Conservation (phyloP, 306 rosid species). For the Carpinus fangiana region DNA sequence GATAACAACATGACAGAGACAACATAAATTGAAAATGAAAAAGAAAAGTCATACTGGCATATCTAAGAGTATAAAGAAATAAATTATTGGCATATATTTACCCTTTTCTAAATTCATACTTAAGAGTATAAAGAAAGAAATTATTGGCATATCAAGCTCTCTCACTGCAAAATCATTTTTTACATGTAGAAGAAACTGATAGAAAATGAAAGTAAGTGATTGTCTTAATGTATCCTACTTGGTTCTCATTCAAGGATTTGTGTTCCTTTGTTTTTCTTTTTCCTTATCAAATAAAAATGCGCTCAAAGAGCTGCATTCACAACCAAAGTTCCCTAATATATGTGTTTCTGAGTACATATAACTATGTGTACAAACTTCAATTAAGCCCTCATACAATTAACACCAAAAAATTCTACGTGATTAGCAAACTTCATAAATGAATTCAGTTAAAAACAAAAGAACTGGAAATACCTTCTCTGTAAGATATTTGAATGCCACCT, state of each 20-base stretch:
- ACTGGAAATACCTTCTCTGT: constrained; percentile 66
- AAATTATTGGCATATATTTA: not conserved
- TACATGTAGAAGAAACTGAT: not conserved
- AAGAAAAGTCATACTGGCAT: not conserved
- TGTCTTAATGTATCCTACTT: not conserved
- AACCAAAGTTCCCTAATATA: not conserved
- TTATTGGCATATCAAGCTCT: not conserved
- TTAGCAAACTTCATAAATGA: not conserved
- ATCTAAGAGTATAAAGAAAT: not conserved
- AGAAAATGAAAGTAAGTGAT: not conserved
- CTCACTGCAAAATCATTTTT: not conserved
- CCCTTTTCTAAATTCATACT: no score
- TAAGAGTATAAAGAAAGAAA: not conserved
- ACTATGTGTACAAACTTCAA: not conserved
- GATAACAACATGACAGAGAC: not conserved
- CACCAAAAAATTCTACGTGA: not conserved
- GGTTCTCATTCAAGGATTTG: not conserved
- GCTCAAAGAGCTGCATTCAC: constrained; percentile 2
- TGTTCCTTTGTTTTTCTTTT: not conserved
- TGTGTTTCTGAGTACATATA: not conserved
- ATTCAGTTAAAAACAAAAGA: constrained; percentile 8
- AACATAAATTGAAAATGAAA: not conserved
- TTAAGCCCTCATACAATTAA: not conserved
- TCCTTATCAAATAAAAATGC: not conserved
- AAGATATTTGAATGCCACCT: constrained; percentile 76